Conservation (phyloP, 768 basidiomycete genomes). For the Boletus insuetus region DNA sequence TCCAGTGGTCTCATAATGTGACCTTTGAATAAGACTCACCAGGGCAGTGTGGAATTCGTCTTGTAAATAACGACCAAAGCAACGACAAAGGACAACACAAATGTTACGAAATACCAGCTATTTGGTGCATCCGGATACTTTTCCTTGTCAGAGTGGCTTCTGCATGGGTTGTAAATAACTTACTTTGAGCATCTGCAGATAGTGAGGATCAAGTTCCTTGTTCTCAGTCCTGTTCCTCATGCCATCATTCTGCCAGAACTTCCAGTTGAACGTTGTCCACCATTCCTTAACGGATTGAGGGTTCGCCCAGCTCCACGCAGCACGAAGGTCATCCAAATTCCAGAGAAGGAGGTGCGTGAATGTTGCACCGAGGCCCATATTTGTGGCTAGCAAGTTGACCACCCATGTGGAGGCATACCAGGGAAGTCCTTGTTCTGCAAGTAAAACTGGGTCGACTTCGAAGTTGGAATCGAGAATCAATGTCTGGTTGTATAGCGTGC, state of each 20-base stretch:
- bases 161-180: conserved; percentile 20
- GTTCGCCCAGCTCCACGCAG: conserved; percentile 45
- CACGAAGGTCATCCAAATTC: conserved; percentile 49
- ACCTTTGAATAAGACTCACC: conserved; percentile 27
- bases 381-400: conserved; percentile 17
- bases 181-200: conserved; percentile 46
- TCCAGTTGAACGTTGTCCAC: conserved; percentile 33
- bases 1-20: background rate
- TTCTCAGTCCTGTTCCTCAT: conserved; percentile 31
- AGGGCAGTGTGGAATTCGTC: conserved; percentile 52
- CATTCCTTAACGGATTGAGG: conserved; percentile 27
- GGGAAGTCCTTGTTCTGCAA: conserved; percentile 39
- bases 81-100: conserved; percentile 39
- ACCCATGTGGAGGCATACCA: conserved; percentile 30
- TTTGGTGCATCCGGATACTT: conserved; percentile 37
- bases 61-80: conserved; percentile 55
- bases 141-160: background rate
- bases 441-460: conserved; percentile 46
- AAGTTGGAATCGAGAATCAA: conserved; percentile 52
- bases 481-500: conserved; percentile 51
- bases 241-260: conserved; percentile 34
- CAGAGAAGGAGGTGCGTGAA: conserved; percentile 52
- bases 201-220: conserved; percentile 51
- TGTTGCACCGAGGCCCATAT: conserved; percentile 42
- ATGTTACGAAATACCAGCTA: conserved; percentile 32